Conservation (phyloP, 106 monocot genomes). For the Dioscorea dumetorum region DNA sequence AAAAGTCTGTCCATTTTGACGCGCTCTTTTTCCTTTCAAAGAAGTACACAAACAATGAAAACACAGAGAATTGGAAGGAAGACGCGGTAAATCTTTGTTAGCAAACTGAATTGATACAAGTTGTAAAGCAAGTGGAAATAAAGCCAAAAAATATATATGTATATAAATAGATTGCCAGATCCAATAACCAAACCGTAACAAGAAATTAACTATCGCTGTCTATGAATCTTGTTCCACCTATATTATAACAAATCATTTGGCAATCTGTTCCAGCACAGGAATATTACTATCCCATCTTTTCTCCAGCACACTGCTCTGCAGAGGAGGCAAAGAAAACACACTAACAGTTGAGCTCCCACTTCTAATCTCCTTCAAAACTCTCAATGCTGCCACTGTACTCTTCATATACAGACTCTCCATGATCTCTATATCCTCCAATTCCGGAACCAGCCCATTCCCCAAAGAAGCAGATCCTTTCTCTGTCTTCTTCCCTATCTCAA, state of each 20-base stretch:
- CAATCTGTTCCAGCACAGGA: slow-evolving; percentile 40
- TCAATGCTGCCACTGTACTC: slow-evolving; percentile 62
- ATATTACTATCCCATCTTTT: slow-evolving; percentile 29
- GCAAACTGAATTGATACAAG: too few species aligned
- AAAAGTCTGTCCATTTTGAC: too few species aligned
- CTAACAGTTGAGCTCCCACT: slow-evolving; percentile 82
- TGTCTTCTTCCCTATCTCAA: background rate
- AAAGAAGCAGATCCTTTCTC: slow-evolving; percentile 12
- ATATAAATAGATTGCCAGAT: too few species aligned
- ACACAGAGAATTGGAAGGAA: too few species aligned
- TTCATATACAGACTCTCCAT: slow-evolving; percentile 78
- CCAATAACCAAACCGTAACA: too few species aligned
- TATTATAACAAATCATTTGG: slow-evolving; percentile 16
- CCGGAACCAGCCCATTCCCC: slow-evolving; percentile 25
- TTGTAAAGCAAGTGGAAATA: too few species aligned
- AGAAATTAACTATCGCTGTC: too few species aligned
- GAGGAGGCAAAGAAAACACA: slow-evolving; percentile 70
- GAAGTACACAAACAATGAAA: too few species aligned
- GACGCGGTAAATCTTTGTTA: too few species aligned
- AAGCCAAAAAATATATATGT: too few species aligned
- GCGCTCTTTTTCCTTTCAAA: too few species aligned
- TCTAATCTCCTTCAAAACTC: slow-evolving; percentile 57
- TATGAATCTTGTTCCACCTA: too few species aligned
- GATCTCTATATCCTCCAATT: slow-evolving; percentile 56
- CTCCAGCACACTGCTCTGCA: slow-evolving; percentile 25